A percentile compares a stretch with the other conserved stretches of the same genome.
Evolutionary conservation across 495 filamentous ascomycete species (phyloP).

Genomic region (Hypoxylon fragiforme): DNA sequence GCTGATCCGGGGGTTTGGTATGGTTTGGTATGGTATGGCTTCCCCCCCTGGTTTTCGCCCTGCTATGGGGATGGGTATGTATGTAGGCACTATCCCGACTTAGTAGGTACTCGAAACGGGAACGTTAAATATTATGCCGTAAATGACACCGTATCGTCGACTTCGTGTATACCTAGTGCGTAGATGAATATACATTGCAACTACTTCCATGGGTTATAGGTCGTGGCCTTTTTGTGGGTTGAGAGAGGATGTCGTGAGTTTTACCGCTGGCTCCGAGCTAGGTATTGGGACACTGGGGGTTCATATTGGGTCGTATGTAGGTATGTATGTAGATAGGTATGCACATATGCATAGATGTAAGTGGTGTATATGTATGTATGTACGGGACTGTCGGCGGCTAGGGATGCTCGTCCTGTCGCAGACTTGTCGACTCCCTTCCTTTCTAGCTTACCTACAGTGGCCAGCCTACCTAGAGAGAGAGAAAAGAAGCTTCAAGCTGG

Average conservation of each 20-base stretch:
- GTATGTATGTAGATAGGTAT: no score
- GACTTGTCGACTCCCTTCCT: background rate
- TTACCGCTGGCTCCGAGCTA: conserved; percentile 23
- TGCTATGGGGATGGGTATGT: conserved; percentile 1
- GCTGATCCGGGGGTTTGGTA: conserved; percentile 11
- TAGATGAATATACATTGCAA: no score
- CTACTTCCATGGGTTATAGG: no score
- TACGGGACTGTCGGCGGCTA: conserved; percentile 21
- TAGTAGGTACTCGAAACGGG: background rate
- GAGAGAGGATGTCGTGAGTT: no score
- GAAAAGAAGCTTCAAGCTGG: no score
- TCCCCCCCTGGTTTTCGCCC: background rate
- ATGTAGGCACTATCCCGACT: background rate
- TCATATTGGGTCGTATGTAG: conserved; percentile 10
- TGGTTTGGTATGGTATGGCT: background rate
- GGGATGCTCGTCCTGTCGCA: conserved; percentile 2
- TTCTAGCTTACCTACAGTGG: background rate
- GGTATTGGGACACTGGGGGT: conserved; percentile 11
- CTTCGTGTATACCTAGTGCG: conserved; percentile 1
- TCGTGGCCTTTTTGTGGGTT: no score
- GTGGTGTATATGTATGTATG: no score
- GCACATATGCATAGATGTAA: no score
- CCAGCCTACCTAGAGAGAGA: no score
- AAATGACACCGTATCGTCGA: conserved; percentile 15
- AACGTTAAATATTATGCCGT: conserved; percentile 12